Evolutionary conservation across 2,329 filamentous ascomycete genomes (phyloP), one percentile per base, ranked within the genome.

Genomic region (Colletotrichum godetiae): DNA sequence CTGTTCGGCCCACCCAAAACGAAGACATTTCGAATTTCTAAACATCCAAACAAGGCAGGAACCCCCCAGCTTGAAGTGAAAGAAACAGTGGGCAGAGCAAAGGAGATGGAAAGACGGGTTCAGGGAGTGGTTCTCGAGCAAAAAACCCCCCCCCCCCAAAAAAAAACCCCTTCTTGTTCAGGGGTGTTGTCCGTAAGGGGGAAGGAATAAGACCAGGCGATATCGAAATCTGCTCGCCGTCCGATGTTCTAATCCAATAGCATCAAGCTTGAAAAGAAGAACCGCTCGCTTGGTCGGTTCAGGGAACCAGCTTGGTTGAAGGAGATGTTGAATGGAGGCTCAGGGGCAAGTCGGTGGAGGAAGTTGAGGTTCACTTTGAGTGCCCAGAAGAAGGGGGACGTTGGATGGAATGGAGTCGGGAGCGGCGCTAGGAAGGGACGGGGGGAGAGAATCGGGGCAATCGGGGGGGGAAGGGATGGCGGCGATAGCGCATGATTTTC

Each of bases 301-400:
- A 60, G 58, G 60, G 55, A 65, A 55, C 11, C 56, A n/a, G 55
- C 55, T 27, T 42, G 49, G 56, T 8, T 15, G 22, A 56, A 52
- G 49, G 70, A 73, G 56, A 71, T 66, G 61, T 60, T 22, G 56
- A 31, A 72, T 37, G 60, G 67, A 66, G 67, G 71, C 67, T 61
- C 70, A 70, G 70, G 71, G 60, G 71, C 49, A 66, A 24, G 55
- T 27, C 19, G 31, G 71, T 71, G 67, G 71, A 71, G 46, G 71
- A 73, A 73, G 49, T 37, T 66, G 71, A 73, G 67, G 71, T 73
- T 70, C 71, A 73, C 60, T 73, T 73, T 71, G 67, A 73, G 67
- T 73, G 67, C 71, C 71, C 60, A 70, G 61, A 60, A 65, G 60
- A 66, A 70, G 60, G 71, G 70, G 71, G 35, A 60, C 35, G 68